phyloP scores from a whole-genome alignment of 1,139 yeast species.

The Ashbya aceris region DNA sequence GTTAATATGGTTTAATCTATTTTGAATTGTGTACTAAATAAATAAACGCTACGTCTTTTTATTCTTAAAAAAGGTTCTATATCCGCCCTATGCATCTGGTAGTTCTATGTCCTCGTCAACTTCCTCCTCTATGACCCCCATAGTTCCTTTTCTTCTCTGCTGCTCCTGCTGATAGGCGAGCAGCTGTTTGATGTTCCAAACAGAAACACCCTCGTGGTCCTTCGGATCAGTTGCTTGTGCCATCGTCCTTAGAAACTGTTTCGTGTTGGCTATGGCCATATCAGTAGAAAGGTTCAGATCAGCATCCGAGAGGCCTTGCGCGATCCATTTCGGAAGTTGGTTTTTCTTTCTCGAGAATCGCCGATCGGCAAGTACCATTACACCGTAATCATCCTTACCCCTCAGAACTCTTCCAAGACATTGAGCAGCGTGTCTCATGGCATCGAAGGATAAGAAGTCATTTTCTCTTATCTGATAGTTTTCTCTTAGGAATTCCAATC shows the following conservation, averaged over 20 bases:
- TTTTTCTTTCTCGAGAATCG: conserved; percentile 77
- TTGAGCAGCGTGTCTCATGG: conserved; percentile 99
- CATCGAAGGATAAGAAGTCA: conserved; percentile 93
- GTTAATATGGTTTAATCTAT: background rate
- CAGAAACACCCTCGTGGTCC: conserved; percentile 91
- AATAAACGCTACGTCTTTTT: background rate
- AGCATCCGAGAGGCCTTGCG: conserved; percentile 84
- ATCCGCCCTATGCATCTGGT: conserved; percentile 4
- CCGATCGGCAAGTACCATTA: conserved; percentile 95
- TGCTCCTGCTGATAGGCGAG: conserved; percentile 51
- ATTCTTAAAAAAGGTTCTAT: background rate
- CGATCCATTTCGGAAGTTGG: conserved; percentile 95
- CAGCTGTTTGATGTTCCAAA: conserved; percentile 77
- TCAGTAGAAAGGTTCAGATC: conserved; percentile 90
- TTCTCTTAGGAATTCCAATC: conserved; percentile 86
- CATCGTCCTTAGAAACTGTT: conserved; percentile 80
- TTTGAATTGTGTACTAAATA: background rate
- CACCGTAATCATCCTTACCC: conserved; percentile 97
- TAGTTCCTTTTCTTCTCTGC: conserved; percentile 14
- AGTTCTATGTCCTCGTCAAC: conserved; percentile 17
- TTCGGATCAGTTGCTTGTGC: conserved; percentile 90
- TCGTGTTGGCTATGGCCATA: conserved; percentile 94
- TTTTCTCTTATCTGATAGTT: conserved; percentile 87
- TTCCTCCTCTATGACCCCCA: conserved; percentile 1
- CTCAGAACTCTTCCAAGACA: conserved; percentile 93